phyloP scores from a whole-genome alignment of 2,329 filamentous ascomycete species.

The Diaporthe ilicicola region DNA sequence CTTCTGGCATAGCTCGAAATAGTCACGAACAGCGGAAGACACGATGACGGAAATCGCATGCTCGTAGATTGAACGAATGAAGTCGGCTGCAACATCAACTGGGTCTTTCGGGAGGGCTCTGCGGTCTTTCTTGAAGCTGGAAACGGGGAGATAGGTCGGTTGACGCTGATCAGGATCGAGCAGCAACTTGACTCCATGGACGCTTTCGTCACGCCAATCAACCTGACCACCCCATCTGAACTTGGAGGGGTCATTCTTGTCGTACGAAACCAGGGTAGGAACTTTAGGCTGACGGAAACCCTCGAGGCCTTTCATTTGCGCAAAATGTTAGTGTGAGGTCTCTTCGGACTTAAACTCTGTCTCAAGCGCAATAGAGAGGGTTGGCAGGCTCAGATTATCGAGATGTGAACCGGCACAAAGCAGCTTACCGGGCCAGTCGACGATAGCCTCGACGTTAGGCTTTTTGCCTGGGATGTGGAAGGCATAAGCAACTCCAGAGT shows the following conservation, averaged over 20 bases:
- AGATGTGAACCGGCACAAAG: too few species aligned
- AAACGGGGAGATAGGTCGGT: neutral
- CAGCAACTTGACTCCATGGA: slow-evolving; percentile 27
- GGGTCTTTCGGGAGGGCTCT: neutral
- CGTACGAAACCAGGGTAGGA: neutral
- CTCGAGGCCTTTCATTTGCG: slow-evolving; percentile 5
- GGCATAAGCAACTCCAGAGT: slow-evolving; percentile 40
- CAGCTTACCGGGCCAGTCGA: slow-evolving; percentile 23
- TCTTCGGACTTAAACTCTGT: too few species aligned
- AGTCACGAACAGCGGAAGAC: neutral
- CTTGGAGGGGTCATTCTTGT: neutral
- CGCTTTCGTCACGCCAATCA: neutral
- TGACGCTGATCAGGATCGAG: slow-evolving; percentile 25
- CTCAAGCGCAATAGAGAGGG: too few species aligned
- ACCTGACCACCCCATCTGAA: slow-evolving; percentile 28
- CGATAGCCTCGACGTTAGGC: neutral
- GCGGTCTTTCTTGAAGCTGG: neutral
- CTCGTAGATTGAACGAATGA: slow-evolving; percentile 16
- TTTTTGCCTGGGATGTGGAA: slow-evolving; percentile 18
- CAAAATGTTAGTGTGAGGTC: neutral
- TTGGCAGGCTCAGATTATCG: too few species aligned
- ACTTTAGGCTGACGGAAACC: slow-evolving; percentile 20
- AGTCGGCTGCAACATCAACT: slow-evolving; percentile 23
- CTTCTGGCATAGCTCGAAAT: neutral
- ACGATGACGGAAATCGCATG: slow-evolving; percentile 1